Evolutionary conservation across 495 filamentous ascomycete species (phyloP).

Genomic region (Aspergillus egyptiacus): DNA sequence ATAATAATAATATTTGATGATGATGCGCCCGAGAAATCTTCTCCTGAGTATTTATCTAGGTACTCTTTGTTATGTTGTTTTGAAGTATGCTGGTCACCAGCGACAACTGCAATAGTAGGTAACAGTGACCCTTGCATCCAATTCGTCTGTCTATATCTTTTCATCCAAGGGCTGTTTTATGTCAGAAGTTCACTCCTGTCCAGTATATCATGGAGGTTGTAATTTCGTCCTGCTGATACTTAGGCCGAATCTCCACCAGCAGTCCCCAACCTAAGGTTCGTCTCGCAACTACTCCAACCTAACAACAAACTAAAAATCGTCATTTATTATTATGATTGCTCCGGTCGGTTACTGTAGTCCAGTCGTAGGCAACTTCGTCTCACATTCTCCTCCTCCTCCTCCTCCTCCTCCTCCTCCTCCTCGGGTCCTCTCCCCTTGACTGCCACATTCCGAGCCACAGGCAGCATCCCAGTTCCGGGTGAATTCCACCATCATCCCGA

Average conservation of each 20-base stretch:
- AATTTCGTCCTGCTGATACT: constrained; percentile 2
- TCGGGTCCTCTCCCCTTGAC: background rate
- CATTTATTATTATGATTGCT: background rate
- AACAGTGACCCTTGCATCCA: no score
- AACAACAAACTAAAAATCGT: constrained; percentile 7
- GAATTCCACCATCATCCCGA: constrained; percentile 1
- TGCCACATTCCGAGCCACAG: background rate
- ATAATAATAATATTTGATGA: no score
- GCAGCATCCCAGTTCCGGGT: background rate
- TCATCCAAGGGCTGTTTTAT: no score
- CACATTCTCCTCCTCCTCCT: background rate
- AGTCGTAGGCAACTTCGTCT: background rate
- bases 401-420: background rate
- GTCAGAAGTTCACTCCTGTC: no score
- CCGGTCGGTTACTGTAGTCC: background rate
- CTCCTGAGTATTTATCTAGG: background rate
- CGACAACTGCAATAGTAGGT: no score
- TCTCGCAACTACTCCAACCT: constrained; percentile 1
- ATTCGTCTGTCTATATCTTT: no score
- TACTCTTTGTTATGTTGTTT: background rate
- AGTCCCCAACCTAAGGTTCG: constrained; percentile 1
- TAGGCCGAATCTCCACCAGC: constrained; percentile 10
- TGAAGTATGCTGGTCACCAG: background rate
- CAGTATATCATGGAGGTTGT: no score
- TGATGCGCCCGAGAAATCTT: constrained; percentile 4